These are phyloP conservation scores for Mycena albidolilacea DNA, from an alignment of 768 basidiomycete species.

Conservation along the genomic window DNA sequence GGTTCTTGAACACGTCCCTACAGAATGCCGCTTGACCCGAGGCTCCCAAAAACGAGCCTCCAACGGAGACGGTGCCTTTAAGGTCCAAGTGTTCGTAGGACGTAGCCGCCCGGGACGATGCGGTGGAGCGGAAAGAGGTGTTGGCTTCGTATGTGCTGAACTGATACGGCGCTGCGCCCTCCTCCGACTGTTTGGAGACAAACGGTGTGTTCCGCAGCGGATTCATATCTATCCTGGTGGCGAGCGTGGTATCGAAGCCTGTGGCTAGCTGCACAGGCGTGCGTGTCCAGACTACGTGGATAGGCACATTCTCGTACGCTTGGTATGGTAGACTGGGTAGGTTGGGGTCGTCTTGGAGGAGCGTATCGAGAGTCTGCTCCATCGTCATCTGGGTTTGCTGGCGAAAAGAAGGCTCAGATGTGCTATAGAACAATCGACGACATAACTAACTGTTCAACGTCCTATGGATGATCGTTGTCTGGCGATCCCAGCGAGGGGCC, in stretches of 20 bases:
- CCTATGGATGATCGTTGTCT: too few relatives aligned
- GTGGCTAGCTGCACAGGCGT: neutral
- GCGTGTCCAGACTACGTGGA: neutral
- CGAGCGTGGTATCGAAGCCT: neutral
- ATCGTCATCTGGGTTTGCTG: neutral
- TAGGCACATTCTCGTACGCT: constrained; percentile 5
- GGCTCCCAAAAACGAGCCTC: neutral
- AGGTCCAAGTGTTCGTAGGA: neutral
- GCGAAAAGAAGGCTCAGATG: too few relatives aligned
- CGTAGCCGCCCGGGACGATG: constrained; percentile 5
- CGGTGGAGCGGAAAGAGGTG: neutral
- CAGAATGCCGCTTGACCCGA: too few relatives aligned
- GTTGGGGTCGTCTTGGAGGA: neutral
- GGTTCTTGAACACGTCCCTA: too few relatives aligned
- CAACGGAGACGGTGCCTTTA: constrained; percentile 1
- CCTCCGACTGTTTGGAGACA: neutral
- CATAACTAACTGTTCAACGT: too few relatives aligned
- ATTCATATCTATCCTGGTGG: neutral
- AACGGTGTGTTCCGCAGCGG: neutral
- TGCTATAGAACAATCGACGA: too few relatives aligned
- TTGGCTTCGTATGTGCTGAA: constrained; percentile 2
- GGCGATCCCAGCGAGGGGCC: too few relatives aligned
- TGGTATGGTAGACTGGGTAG: constrained; percentile 2
- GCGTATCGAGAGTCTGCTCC: neutral
- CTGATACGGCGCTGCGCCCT: constrained; percentile 1